Conservation (phyloP, 257 asterid genomes). For the Solanum appendiculatum region DNA sequence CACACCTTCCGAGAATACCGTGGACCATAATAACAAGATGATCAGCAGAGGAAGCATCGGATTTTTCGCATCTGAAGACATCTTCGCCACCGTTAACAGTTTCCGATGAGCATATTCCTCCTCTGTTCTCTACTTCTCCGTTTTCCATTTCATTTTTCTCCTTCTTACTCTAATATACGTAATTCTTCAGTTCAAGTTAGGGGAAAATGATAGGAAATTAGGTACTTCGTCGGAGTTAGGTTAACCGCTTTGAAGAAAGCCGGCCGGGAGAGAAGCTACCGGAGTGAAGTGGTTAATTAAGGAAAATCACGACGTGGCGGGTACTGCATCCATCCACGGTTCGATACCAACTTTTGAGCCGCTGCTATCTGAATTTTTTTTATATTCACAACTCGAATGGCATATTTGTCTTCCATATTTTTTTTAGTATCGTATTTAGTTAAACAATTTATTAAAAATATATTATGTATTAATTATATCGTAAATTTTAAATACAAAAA, state of each 20-base stretch:
- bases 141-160: neutral
- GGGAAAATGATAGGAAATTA: neutral
- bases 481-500: too few species aligned
- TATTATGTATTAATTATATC: too few species aligned
- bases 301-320: neutral
- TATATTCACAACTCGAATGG: too few species aligned
- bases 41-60: constrained; percentile 66
- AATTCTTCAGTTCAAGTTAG: neutral
- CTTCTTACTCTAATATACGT: neutral
- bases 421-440: neutral
- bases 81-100: constrained; percentile 57
- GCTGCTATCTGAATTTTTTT: neutral
- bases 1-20: constrained; percentile 94
- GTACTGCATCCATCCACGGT: too few species aligned
- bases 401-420: too few species aligned
- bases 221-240: neutral
- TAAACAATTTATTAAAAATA: neutral
- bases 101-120: constrained; percentile 45
- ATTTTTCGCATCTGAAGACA: constrained; percentile 39
- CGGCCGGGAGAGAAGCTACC: neutral
- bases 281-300: neutral
- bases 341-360: too few species aligned
- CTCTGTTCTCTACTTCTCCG: neutral
- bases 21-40: constrained; percentile 94
- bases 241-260: neutral